Evolutionary conservation across 768 basidiomycete species (phyloP), one percentile per base, ranked within the genome.

Genomic region (Hysterangium stoloniferum): DNA sequence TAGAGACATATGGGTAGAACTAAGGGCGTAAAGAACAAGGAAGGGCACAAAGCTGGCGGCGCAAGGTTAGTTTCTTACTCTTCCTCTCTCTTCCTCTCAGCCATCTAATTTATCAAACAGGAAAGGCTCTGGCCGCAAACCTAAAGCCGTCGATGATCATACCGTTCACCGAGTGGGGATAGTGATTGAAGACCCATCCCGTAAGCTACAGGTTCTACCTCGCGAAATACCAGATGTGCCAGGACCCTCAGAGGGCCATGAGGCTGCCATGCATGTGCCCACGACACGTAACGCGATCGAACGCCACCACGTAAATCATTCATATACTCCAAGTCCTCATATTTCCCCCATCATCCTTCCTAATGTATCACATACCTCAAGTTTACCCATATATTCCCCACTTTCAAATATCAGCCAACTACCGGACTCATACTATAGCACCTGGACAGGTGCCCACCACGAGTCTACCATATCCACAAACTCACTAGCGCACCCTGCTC

Each of bases 121-220:
- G 40, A 51, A 51, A 19, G 49, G 49, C 41, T 17, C 49, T 24
- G 49, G 49, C 17, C 49, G 49, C 36, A 51, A 51, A 31, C 49
- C 38, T 4, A 51, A 51, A 20, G 13, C 22, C 19, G 47, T 20
- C 27, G 47, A 27, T n/a, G 47, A 38, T 22, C 9, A 28, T 15
- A 17, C 32, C 20, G 19, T 13, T 8, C 17, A 17, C 17, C 33
- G 19, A 17, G 19, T 22, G 13, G 27, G 34, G 13, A 17, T 17
- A 33, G n/a, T 12, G 12, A 27, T 28, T 25, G 24, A 25, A 27
- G 24, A 45, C 19, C 13, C 25, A 22, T 15, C 44, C 17, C 29
- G 44, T 2, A n/a, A 19, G 7, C 3, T 25, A 31, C 29, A 28
- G 31, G 31, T 25, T 4, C 29, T 45, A 25, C 29, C 4, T 19